A percentile compares a stretch with the other conserved stretches of the same genome.
phyloP scores from a whole-genome alignment of 1,284 basidiomycete genomes.

The Vanrija sp. region DNA sequence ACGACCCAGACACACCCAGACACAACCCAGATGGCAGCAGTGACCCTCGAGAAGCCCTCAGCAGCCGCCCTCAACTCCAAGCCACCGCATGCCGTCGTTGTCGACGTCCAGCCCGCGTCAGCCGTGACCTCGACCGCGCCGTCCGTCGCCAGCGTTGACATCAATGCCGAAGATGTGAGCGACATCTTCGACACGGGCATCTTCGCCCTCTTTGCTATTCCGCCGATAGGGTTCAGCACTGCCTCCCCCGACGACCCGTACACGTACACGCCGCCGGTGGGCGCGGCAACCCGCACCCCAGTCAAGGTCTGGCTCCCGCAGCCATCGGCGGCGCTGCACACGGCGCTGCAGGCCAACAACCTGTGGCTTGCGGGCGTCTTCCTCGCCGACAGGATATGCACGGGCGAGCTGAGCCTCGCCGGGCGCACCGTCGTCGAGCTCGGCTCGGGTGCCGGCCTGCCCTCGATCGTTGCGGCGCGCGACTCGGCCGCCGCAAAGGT shows the following conservation, averaged over 20 bases:
- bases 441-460: constrained; percentile 44
- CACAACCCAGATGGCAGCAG: too few species aligned
- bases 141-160: too few species aligned
- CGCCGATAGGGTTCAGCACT: constrained; percentile 38
- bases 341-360: constrained; percentile 44
- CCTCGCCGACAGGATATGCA: constrained; percentile 37
- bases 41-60: too few species aligned
- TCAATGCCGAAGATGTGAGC: constrained; percentile 17
- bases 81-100: too few species aligned
- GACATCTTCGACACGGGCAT: constrained; percentile 42
- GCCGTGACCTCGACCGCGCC: too few species aligned
- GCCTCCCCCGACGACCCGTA: constrained; percentile 10
- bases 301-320: constrained; percentile 33
- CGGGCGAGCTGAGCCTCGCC: constrained; percentile 14
- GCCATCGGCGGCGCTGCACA: constrained; percentile 35
- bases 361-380: constrained; percentile 45
- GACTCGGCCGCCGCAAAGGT: constrained; percentile 20
- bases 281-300: constrained; percentile 16
- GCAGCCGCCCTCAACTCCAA: too few species aligned
- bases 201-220: constrained; percentile 34
- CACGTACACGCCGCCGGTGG: constrained; percentile 27
- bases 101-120: too few species aligned
- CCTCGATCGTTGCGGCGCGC: constrained; percentile 28
- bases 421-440: constrained; percentile 34
- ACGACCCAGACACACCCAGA: too few species aligned